phyloP scores from a whole-genome alignment of 495 filamentous ascomycete species.

The Hypoxylon fuscum region DNA sequence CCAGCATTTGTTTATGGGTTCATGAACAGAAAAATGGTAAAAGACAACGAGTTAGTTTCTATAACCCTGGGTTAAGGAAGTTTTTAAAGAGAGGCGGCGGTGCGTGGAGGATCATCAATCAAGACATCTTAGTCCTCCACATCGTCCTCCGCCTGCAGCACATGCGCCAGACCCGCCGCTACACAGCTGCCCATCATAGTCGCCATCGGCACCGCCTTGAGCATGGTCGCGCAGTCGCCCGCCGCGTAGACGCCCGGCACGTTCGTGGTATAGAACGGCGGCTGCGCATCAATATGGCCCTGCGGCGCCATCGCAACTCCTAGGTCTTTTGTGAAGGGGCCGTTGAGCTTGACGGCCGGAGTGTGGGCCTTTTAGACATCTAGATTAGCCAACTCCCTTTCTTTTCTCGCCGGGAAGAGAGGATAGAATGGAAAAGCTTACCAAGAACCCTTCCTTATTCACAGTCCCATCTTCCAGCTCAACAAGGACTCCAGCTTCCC shows the following conservation, averaged over 20 bases:
- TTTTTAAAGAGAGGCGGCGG: too few relatives aligned
- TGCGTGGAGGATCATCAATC: too few relatives aligned
- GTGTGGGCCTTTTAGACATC: slow-evolving; percentile 21
- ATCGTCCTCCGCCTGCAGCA: slow-evolving; percentile 23
- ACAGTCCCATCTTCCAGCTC: slow-evolving; percentile 38
- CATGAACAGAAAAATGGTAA: neutral
- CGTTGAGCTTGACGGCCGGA: slow-evolving; percentile 36
- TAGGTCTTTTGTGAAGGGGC: slow-evolving; percentile 33
- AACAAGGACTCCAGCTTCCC: slow-evolving; percentile 33
- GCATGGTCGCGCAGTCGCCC: slow-evolving; percentile 40
- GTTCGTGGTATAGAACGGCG: slow-evolving; percentile 37
- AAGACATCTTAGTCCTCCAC: too few relatives aligned
- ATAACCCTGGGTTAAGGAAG: too few relatives aligned
- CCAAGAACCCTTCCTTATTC: slow-evolving; percentile 35
- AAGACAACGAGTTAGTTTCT: neutral
- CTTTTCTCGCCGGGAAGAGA: neutral
- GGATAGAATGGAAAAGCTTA: slow-evolving; percentile 5
- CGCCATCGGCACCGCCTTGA: slow-evolving; percentile 33
- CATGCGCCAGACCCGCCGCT: slow-evolving; percentile 32
- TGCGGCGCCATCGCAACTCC: slow-evolving; percentile 28
- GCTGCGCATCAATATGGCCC: slow-evolving; percentile 35
- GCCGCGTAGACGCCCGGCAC: slow-evolving; percentile 40
- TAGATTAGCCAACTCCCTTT: neutral
- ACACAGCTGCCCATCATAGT: slow-evolving; percentile 33
- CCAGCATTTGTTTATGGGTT: neutral